phyloP scores from a whole-genome alignment of 2,329 filamentous ascomycete genomes.

The Dryadomyces quercivorus region DNA sequence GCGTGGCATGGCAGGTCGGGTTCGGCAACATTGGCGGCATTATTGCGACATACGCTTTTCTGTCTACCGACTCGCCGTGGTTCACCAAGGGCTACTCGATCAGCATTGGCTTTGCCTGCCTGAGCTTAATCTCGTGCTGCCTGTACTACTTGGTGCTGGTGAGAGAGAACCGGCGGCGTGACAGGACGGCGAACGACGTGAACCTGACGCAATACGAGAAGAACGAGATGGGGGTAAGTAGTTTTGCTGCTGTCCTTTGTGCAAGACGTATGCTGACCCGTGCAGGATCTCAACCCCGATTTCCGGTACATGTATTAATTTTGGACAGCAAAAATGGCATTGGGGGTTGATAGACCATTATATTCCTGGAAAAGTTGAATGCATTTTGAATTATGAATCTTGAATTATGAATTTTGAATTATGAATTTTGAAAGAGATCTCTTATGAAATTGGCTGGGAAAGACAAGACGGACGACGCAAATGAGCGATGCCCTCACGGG shows the following conservation, averaged over 20 bases:
- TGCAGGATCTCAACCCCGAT: slow-evolving; percentile 22
- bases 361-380: not conserved
- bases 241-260: not conserved
- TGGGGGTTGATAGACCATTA: not conserved
- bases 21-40: slow-evolving; percentile 75
- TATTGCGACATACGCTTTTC: slow-evolving; percentile 60
- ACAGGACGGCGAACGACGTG: slow-evolving; percentile 21
- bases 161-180: slow-evolving; percentile 48
- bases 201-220: slow-evolving; percentile 22
- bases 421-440: too few species aligned
- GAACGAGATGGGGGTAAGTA: slow-evolving; percentile 27
- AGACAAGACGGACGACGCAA: too few species aligned
- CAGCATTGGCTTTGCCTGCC: slow-evolving; percentile 57
- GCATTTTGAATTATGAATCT: not conserved
- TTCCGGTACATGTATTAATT: slow-evolving; percentile 23
- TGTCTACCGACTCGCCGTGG: slow-evolving; percentile 51
- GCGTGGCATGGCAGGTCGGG: slow-evolving; percentile 64
- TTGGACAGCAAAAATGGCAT: not conserved
- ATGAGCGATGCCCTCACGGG: too few species aligned
- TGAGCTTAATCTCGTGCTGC: slow-evolving; percentile 50
- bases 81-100: slow-evolving; percentile 69
- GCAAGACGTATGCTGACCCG: slow-evolving; percentile 5
- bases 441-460: not conserved
- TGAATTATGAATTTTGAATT: not conserved
- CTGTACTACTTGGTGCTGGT: slow-evolving; percentile 48